These are phyloP conservation scores for Oenanthe sinensis DNA, from an alignment of 129 eudicot genomes.

Conservation along the genomic window DNA sequence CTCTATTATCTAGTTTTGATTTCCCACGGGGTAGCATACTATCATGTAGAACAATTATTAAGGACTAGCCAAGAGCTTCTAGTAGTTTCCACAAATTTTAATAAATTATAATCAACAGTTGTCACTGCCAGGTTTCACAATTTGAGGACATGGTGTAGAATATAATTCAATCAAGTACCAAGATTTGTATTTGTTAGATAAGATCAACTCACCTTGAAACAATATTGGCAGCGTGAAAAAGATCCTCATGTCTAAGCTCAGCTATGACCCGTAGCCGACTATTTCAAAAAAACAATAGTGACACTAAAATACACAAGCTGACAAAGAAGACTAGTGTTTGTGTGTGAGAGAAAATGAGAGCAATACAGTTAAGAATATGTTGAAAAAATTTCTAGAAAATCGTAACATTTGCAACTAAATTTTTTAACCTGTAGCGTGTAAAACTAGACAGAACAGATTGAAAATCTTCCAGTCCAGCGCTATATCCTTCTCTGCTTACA, in stretches of 20 bases:
- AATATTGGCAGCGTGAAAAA: constrained; percentile 84
- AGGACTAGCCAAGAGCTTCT: neutral
- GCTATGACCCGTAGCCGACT: constrained; percentile 84
- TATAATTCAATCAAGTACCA: neutral
- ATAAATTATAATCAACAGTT: neutral
- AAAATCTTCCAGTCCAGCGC: constrained; percentile 68
- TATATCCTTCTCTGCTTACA: constrained; percentile 44
- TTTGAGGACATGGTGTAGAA: neutral
- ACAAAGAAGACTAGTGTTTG: neutral
- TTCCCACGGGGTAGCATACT: too few species aligned
- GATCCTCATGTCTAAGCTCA: constrained; percentile 81
- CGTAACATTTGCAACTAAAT: neutral
- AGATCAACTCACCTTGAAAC: constrained; percentile 67
- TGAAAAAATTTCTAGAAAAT: neutral
- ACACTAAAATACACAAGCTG: neutral
- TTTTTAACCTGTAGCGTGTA: constrained; percentile 94
- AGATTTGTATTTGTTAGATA: too few species aligned
- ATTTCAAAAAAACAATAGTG: constrained; percentile 18
- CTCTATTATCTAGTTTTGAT: neutral
- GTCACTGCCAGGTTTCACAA: neutral
- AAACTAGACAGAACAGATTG: constrained; percentile 73
- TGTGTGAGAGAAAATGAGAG: neutral
- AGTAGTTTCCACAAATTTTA: neutral
- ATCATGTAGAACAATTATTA: neutral
- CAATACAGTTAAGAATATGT: neutral